These are phyloP conservation scores for Kwoniella sp. DNA, from an alignment of 768 basidiomycete species.

Conservation along the genomic window DNA sequence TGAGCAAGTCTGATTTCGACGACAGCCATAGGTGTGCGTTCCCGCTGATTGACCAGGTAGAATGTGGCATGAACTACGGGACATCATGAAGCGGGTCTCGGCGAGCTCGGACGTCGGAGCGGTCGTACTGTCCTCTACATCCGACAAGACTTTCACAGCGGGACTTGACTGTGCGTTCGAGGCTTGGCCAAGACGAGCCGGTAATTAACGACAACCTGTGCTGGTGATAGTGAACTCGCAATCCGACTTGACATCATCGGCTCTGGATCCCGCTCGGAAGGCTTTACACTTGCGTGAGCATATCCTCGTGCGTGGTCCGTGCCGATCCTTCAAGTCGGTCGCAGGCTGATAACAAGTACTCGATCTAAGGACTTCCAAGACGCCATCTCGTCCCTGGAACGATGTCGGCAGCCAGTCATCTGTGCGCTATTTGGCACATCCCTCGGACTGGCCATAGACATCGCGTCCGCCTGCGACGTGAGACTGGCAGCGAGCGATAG, in stretches of 20 bases:
- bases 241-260: slow-evolving; percentile 5
- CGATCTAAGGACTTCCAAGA: slow-evolving; percentile 59
- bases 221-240: slow-evolving; percentile 19
- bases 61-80: slow-evolving; percentile 68
- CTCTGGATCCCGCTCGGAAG: slow-evolving; percentile 39
- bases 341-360: background rate
- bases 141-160: slow-evolving; percentile 73
- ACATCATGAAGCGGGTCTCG: slow-evolving; percentile 59
- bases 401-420: slow-evolving; percentile 73
- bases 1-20: slow-evolving; percentile 20
- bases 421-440: slow-evolving; percentile 71
- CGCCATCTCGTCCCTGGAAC: slow-evolving; percentile 64
- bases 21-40: background rate
- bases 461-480: slow-evolving; percentile 72
- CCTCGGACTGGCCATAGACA: slow-evolving; percentile 73
- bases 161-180: slow-evolving; percentile 68
- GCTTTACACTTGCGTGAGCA: slow-evolving; percentile 47
- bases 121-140: slow-evolving; percentile 66
- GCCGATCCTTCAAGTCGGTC: background rate
- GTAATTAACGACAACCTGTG: too few relatives aligned
- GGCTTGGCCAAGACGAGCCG: background rate
- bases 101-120: slow-evolving; percentile 61
- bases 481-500: slow-evolving; percentile 62
- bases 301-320: slow-evolving; percentile 49
- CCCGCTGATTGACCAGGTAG: slow-evolving; percentile 49